These are phyloP conservation scores for Climacium dendroides DNA, from an alignment of 225 moss, liverwort and hornwort species.

Conservation along the genomic window DNA sequence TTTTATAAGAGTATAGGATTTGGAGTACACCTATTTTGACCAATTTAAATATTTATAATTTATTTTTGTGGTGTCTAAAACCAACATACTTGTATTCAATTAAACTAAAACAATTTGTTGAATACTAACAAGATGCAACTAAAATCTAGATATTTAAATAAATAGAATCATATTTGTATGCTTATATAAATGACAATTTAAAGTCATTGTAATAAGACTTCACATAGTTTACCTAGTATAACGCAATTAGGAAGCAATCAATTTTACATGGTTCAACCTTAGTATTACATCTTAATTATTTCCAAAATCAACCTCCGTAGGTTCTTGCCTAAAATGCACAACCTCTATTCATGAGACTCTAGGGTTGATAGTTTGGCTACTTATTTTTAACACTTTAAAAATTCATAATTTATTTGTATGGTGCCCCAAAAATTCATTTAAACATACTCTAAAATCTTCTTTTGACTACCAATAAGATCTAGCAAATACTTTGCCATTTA, in stretches of 20 bases:
- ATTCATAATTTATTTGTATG: not conserved
- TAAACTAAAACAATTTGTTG: not conserved
- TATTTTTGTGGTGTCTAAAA: not conserved
- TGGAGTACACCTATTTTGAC: fast-evolving
- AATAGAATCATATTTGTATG: not conserved
- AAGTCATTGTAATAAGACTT: not conserved
- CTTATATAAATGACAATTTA: not conserved
- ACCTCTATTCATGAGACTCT: fast-evolving
- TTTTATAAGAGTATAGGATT: not conserved
- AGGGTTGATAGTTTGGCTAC: not conserved
- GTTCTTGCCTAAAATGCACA: not conserved
- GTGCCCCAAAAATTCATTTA: not conserved
- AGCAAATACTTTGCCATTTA: no score
- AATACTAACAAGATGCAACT: fast-evolving
- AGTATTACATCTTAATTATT: not conserved
- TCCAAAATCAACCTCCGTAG: not conserved
- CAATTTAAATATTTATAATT: not conserved
- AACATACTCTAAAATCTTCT: not conserved
- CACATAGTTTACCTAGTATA: fast-evolving
- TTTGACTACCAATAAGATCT: not conserved
- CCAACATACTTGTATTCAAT: not conserved
- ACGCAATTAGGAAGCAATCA: not conserved
- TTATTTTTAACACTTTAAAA: not conserved
- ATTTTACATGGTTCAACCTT: not conserved
- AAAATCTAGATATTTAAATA: not conserved